Evolutionary conservation across 495 filamentous ascomycete genomes (phyloP).

Genomic region (Aspergillus carlsbadensis): DNA sequence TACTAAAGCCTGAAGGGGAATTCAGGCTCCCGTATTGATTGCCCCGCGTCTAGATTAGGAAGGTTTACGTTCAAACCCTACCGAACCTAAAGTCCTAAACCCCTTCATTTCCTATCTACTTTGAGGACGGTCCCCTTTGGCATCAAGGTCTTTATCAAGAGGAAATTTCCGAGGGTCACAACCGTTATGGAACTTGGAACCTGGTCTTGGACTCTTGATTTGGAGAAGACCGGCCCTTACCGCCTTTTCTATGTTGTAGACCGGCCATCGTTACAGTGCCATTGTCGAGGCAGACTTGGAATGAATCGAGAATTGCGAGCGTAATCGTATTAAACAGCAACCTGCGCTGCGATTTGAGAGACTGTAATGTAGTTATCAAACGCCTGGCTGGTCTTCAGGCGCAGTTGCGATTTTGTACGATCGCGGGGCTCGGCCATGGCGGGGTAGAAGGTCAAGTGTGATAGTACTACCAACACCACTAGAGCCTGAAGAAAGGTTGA

Average conservation of each 20-base stretch:
- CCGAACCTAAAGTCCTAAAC: too few species aligned
- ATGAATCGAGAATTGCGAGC: neutral
- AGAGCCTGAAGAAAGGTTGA: neutral
- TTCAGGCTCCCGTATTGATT: conserved; percentile 18
- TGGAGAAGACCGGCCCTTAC: conserved; percentile 5
- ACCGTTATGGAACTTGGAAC: too few species aligned
- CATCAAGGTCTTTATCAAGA: neutral
- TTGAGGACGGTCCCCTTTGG: neutral
- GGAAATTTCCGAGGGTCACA: too few species aligned
- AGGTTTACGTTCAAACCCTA: neutral
- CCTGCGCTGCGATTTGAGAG: neutral
- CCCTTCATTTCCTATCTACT: neutral
- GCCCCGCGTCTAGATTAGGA: conserved; percentile 7
- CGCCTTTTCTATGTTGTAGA: conserved; percentile 13
- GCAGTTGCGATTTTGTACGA: conserved; percentile 13
- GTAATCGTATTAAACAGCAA: neutral
- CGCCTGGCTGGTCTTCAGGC: conserved; percentile 5
- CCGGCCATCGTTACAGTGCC: neutral
- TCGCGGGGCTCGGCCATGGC: conserved; percentile 23
- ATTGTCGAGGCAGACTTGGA: neutral
- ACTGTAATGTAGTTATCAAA: conserved; percentile 1
- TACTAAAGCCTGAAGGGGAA: conserved; percentile 7
- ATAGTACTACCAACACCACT: neutral
- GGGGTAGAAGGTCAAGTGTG: conserved; percentile 8
- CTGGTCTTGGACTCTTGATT: neutral